A percentile compares a stretch with the other conserved stretches of the same genome.
These are phyloP conservation scores for Malassezia globosa DNA, from an alignment of 1,284 basidiomycete species.

Conservation along the genomic window DNA sequence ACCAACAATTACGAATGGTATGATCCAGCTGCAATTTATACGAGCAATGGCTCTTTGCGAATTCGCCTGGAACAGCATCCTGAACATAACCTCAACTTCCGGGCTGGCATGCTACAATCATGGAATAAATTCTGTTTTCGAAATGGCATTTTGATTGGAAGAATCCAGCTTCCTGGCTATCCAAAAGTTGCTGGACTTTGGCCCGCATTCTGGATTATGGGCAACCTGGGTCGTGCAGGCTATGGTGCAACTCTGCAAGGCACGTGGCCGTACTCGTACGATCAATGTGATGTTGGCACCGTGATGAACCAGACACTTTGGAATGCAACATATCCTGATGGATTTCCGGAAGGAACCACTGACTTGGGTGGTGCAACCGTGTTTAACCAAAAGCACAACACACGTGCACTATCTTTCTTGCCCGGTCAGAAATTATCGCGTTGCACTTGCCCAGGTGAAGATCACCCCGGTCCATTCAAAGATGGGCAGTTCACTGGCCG, in stretches of 20 bases:
- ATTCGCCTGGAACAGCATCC: slow-evolving; percentile 53
- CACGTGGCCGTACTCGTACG: slow-evolving; percentile 59
- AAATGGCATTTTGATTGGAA: slow-evolving; percentile 70
- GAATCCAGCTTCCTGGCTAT: slow-evolving; percentile 68
- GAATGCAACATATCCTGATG: neutral
- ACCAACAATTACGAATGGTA: slow-evolving; percentile 50
- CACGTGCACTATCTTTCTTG: slow-evolving; percentile 50
- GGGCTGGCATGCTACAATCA: slow-evolving; percentile 53
- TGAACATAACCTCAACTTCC: slow-evolving; percentile 57
- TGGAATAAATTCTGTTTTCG: slow-evolving; percentile 94
- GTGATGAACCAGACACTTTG: slow-evolving; percentile 53
- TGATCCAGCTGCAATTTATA: slow-evolving; percentile 69
- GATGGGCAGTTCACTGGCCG: slow-evolving; percentile 49
- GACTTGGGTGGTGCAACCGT: slow-evolving; percentile 4
- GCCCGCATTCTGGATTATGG: slow-evolving; percentile 73
- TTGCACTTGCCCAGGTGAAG: slow-evolving; percentile 64
- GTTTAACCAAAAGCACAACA: slow-evolving; percentile 29
- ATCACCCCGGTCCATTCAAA: slow-evolving; percentile 70
- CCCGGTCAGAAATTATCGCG: slow-evolving; percentile 62
- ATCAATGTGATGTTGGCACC: slow-evolving; percentile 67
- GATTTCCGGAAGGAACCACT: neutral
- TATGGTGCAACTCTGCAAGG: slow-evolving; percentile 53
- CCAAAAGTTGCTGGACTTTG: slow-evolving; percentile 56
- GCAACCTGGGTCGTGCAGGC: slow-evolving; percentile 53
- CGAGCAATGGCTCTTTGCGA: slow-evolving; percentile 63